Conservation (phyloP, 441 rosid genomes). For the Eruca vesicaria region DNA sequence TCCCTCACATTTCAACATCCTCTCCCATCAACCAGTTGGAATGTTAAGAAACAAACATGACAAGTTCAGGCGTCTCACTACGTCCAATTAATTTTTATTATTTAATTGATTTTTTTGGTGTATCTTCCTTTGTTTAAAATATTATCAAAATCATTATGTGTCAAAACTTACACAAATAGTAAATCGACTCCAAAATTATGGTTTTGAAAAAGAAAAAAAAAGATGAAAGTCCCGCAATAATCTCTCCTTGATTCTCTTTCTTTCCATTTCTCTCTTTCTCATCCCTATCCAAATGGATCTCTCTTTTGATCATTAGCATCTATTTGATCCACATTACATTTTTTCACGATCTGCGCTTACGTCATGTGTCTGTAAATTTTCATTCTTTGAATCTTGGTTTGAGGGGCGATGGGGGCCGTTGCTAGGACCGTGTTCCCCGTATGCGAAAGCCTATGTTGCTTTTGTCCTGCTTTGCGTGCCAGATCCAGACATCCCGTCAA, state of each 20-base stretch:
- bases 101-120: not conserved
- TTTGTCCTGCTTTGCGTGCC: slow-evolving; percentile 62
- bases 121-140: not conserved
- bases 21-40: slow-evolving; percentile 1
- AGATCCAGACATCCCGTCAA: slow-evolving; percentile 81
- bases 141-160: not conserved
- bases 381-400: not conserved
- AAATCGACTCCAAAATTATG: not conserved
- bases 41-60: slow-evolving; percentile 15
- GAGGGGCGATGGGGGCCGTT: slow-evolving; percentile 42
- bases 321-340: not conserved
- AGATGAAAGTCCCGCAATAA: slow-evolving; percentile 23
- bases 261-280: not conserved
- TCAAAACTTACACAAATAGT: slow-evolving; percentile 1
- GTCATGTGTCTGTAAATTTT: slow-evolving; percentile 2
- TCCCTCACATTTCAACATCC: slow-evolving; percentile 5
- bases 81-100: not conserved
- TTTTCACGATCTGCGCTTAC: not conserved
- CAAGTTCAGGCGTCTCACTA: slow-evolving; percentile 35
- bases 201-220: not conserved
- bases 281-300: slow-evolving; percentile 16
- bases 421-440: slow-evolving; percentile 56
- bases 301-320: slow-evolving; percentile 10
- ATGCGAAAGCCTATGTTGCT: slow-evolving; percentile 59
- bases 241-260: slow-evolving; percentile 17